A percentile compares a stretch with the other conserved stretches of the same genome.
Evolutionary conservation across 2,329 filamentous ascomycete species (phyloP).

Genomic region (Fusarium xyrophilum): DNA sequence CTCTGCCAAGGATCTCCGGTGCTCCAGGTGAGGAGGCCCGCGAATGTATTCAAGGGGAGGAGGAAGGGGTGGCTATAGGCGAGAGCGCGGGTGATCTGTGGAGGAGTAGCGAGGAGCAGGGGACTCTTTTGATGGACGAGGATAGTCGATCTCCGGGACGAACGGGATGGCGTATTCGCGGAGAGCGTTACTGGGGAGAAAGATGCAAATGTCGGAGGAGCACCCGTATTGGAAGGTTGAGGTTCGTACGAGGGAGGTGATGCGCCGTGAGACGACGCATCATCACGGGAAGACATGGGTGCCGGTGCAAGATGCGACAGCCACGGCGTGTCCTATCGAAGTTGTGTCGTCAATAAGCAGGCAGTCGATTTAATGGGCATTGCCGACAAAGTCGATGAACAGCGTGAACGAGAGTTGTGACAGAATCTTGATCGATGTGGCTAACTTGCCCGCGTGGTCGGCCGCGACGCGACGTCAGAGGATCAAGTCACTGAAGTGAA

Average conservation of each 20-base stretch:
- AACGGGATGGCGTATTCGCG: constrained; percentile 65
- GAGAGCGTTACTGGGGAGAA: constrained; percentile 87
- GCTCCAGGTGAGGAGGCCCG: constrained; percentile 90
- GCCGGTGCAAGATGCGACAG: constrained; percentile 53
- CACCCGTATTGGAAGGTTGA: constrained; percentile 47
- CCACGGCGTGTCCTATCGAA: constrained; percentile 55
- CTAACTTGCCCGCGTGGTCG: constrained; percentile 15
- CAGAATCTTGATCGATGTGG: constrained; percentile 2
- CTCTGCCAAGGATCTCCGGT: constrained; percentile 95
- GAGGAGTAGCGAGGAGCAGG: constrained; percentile 88
- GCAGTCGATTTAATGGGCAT: not conserved
- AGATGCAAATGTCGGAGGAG: constrained; percentile 78
- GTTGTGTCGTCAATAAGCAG: constrained; percentile 30
- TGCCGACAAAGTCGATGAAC: not conserved
- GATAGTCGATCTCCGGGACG: constrained; percentile 82
- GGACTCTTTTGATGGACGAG: constrained; percentile 97
- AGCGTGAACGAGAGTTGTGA: not conserved
- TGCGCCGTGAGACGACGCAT: constrained; percentile 46
- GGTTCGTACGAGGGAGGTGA: constrained; percentile 45
- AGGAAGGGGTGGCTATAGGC: constrained; percentile 97
- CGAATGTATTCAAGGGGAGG: constrained; percentile 83
- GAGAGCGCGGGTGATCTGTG: constrained; percentile 90
- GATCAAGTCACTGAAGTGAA: constrained; percentile 26
- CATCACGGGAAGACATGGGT: constrained; percentile 51
- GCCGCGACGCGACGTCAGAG: constrained; percentile 38